Evolutionary conservation across 805 yeast species (phyloP).

Genomic region (Kazachstania psychrophila): DNA sequence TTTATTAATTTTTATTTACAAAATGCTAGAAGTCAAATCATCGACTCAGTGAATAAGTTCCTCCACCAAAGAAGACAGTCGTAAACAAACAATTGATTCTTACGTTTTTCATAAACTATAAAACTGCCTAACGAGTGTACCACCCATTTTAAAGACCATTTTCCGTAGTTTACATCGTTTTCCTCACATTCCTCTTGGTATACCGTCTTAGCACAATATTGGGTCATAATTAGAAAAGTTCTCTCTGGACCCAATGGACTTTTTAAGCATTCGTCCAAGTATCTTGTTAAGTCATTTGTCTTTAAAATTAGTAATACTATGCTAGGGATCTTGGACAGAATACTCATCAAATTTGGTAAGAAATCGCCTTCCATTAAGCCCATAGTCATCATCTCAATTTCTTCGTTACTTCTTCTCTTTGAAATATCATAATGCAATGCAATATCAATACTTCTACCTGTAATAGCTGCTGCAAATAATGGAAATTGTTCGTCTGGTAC

Average conservation of each 20-base stretch:
- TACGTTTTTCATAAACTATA: constrained; percentile 23
- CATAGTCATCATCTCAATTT: constrained; percentile 56
- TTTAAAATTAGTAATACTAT: constrained; percentile 79
- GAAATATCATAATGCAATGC: constrained; percentile 59
- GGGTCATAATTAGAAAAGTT: constrained; percentile 80
- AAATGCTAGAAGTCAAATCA: too few relatives aligned
- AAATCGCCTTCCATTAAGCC: constrained; percentile 55
- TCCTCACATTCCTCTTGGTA: constrained; percentile 53
- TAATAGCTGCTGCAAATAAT: constrained; percentile 83
- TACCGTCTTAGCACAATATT: constrained; percentile 76
- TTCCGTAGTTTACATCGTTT: constrained; percentile 10
- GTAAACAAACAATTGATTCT: constrained; percentile 22
- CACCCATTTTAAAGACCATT: constrained; percentile 24
- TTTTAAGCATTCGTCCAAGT: constrained; percentile 72
- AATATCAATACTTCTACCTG: constrained; percentile 81
- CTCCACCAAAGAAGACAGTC: constrained; percentile 26
- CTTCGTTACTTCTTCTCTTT: constrained; percentile 47
- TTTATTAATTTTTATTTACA: too few relatives aligned
- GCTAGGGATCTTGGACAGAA: constrained; percentile 72
- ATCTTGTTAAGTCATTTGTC: constrained; percentile 88
- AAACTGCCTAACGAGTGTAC: constrained; percentile 18
- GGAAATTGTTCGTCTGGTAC: constrained; percentile 71
- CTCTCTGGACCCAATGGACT: constrained; percentile 82
- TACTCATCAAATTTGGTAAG: constrained; percentile 65
- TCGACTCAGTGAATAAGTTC: too few relatives aligned